phyloP scores from a whole-genome alignment of 78 protist genomes.

The Protostelium mycophagum region DNA sequence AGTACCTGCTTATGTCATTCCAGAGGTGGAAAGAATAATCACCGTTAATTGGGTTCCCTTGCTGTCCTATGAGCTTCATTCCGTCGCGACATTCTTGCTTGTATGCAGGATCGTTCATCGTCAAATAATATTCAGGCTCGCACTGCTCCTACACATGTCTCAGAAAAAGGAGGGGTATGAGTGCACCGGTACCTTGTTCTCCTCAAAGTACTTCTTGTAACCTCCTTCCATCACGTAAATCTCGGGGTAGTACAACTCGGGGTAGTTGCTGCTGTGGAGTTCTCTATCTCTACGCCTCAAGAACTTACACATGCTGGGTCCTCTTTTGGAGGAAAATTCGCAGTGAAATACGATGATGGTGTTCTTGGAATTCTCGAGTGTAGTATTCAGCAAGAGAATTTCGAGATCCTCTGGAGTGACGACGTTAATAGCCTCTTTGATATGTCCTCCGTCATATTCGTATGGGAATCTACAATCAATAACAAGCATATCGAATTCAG shows the following conservation, averaged over 20 bases:
- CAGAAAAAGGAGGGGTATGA: background rate
- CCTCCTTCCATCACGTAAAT: conserved; percentile 68
- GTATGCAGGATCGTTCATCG: background rate
- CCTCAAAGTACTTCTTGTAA: conserved; percentile 57
- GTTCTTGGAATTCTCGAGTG: conserved; percentile 9
- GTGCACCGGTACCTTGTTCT: background rate
- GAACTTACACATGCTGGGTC: conserved; percentile 30
- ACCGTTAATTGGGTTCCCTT: too few species aligned
- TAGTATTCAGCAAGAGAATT: conserved; percentile 16
- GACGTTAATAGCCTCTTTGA: conserved; percentile 64
- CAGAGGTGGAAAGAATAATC: too few species aligned
- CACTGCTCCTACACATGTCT: background rate
- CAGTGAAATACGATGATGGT: conserved; percentile 69
- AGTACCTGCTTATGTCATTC: too few species aligned
- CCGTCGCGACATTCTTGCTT: background rate
- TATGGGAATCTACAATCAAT: conserved; percentile 72
- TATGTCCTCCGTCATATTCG: conserved; percentile 78
- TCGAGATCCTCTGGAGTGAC: background rate
- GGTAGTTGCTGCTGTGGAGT: conserved; percentile 24
- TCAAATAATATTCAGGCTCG: background rate
- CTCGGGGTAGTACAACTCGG: conserved; percentile 61
- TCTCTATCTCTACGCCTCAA: conserved; percentile 62
- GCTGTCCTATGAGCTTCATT: too few species aligned
- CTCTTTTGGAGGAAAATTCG: conserved; percentile 78
- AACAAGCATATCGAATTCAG: conserved; percentile 4